Evolutionary conservation across 1,284 basidiomycete genomes (phyloP).

Genomic region (Austroboletus novae-zelandiae): DNA sequence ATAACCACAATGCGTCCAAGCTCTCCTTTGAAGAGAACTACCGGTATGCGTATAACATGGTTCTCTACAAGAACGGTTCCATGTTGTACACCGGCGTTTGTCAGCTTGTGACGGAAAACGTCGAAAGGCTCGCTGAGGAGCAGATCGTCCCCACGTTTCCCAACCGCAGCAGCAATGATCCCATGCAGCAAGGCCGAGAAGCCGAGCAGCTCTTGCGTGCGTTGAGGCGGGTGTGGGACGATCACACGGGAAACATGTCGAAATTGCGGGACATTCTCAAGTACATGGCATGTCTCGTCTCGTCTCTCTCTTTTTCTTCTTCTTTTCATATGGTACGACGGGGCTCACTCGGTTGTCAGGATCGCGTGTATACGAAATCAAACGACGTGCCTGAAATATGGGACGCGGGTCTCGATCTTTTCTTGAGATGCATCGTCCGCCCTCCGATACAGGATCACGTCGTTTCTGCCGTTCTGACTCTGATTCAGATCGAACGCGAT

Average conservation of each 20-base stretch:
- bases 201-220: conserved; percentile 86
- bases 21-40: conserved; percentile 98
- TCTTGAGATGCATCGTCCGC: conserved; percentile 82
- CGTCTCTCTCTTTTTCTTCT: not conserved
- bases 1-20: conserved; percentile 89
- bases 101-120: conserved; percentile 77
- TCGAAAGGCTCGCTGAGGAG: conserved; percentile 76
- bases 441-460: conserved; percentile 84
- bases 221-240: conserved; percentile 88
- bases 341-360: conserved; percentile 51
- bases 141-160: conserved; percentile 86
- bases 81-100: conserved; percentile 88
- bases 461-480: conserved; percentile 77
- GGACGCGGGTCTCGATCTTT: conserved; percentile 83
- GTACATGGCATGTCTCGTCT: conserved; percentile 78
- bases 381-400: conserved; percentile 77
- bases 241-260: conserved; percentile 88
- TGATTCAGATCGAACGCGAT: conserved; percentile 90
- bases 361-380: conserved; percentile 79
- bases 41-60: conserved; percentile 92
- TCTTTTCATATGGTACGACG: not conserved
- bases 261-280: conserved; percentile 90
- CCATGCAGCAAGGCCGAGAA: conserved; percentile 67
- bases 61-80: conserved; percentile 83
- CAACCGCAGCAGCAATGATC: conserved; percentile 47